Evolutionary conservation across 495 filamentous ascomycete genomes (phyloP).

Genomic region (Jackrogersella minutella): DNA sequence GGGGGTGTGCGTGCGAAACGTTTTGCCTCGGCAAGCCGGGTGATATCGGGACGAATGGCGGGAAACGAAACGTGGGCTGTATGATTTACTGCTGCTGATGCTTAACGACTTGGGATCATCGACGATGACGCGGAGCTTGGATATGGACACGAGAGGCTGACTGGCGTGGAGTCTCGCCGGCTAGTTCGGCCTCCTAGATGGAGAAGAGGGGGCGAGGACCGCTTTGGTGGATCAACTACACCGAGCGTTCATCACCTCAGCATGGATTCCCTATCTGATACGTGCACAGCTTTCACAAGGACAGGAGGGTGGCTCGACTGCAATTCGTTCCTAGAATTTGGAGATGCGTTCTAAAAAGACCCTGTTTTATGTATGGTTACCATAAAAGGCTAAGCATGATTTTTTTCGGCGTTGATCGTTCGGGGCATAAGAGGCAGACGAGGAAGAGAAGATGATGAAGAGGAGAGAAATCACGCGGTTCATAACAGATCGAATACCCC

Average conservation of each 20-base stretch:
- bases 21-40: neutral
- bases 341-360: conserved; percentile 22
- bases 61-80: no score
- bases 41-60: neutral
- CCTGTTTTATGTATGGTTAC: conserved; percentile 11
- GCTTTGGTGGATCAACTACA: conserved; percentile 27
- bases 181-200: no score
- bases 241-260: neutral
- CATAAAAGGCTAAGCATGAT: conserved; percentile 31
- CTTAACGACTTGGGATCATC: conserved; percentile 12
- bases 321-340: conserved; percentile 23
- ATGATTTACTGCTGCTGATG: conserved; percentile 7
- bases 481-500: conserved; percentile 28
- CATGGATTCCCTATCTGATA: conserved; percentile 4
- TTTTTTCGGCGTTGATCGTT: conserved; percentile 16
- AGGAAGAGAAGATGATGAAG: neutral
- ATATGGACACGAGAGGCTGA: neutral
- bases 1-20: neutral
- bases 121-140: neutral
- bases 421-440: neutral
- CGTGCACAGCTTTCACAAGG: neutral
- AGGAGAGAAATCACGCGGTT: conserved; percentile 8
- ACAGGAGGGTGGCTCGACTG: conserved; percentile 8
- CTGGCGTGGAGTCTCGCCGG: neutral
- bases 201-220: neutral